These are phyloP conservation scores for Mesembryanthemum crystallinum DNA, from an alignment of 148 eudicot genomes.

Conservation along the genomic window DNA sequence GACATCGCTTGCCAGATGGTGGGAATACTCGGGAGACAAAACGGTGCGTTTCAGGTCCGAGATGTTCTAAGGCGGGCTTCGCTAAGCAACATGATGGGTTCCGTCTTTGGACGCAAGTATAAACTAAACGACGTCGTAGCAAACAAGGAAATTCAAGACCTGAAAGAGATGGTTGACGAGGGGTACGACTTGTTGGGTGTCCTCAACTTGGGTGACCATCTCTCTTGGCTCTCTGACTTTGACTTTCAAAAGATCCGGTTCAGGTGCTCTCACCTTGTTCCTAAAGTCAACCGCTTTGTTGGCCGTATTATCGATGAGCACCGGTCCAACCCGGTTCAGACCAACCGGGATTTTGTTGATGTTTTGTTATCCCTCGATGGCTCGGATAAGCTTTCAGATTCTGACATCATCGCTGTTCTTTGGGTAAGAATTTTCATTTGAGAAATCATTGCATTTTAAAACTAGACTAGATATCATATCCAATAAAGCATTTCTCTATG, in stretches of 20 bases:
- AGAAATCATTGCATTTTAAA: too few relatives aligned
- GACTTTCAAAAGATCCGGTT: slow-evolving; percentile 60
- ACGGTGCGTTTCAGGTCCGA: slow-evolving; percentile 33
- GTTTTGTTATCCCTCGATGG: slow-evolving; percentile 63
- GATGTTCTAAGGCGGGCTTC: slow-evolving; percentile 54
- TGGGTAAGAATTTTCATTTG: slow-evolving; percentile 51
- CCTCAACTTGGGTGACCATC: slow-evolving; percentile 69
- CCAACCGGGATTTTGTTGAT: slow-evolving; percentile 59
- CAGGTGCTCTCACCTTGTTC: slow-evolving; percentile 63
- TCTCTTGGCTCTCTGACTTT: slow-evolving; percentile 51
- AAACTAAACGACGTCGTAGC: slow-evolving; percentile 3
- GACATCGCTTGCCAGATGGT: slow-evolving; percentile 49
- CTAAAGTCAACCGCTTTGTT: slow-evolving; percentile 64
- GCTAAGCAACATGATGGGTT: slow-evolving; percentile 70
- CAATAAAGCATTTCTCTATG: too few relatives aligned
- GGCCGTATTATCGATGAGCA: slow-evolving; percentile 52
- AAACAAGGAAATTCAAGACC: slow-evolving; percentile 32
- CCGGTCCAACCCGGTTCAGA: slow-evolving; percentile 23
- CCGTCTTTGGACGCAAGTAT: slow-evolving; percentile 52
- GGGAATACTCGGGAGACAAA: slow-evolving; percentile 9
- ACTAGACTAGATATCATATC: too few relatives aligned
- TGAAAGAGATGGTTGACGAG: slow-evolving; percentile 60
- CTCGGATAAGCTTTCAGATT: slow-evolving; percentile 45
- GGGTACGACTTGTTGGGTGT: slow-evolving; percentile 72
- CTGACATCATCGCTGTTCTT: slow-evolving; percentile 72